Percentiles rank a stretch among this genome's conserved stretches.
Conservation (phyloP, 1,139 yeast species). For the Geotrichum citri-aurantii region DNA sequence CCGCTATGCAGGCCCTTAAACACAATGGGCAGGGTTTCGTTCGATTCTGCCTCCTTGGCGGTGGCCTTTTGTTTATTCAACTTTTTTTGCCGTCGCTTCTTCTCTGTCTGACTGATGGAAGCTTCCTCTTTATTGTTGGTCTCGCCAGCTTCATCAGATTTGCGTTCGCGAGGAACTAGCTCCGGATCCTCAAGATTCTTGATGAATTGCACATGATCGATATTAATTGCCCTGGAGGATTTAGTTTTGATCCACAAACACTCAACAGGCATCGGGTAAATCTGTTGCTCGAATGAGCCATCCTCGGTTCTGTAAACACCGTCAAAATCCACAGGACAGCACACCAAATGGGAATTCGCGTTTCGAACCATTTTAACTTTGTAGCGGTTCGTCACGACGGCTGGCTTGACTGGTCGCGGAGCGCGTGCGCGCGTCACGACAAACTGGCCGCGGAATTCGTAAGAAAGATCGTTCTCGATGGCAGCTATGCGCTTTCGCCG, state of each 20-base stretch:
- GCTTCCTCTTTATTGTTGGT: neutral
- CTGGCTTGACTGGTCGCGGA: neutral
- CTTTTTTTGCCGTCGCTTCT: neutral
- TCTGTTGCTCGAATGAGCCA: neutral
- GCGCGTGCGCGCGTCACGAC: slow-evolving; percentile 9
- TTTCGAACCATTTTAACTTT: neutral
- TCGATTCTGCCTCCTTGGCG: neutral
- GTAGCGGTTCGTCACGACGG: neutral
- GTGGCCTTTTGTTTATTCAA: neutral
- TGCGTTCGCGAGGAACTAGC: neutral
- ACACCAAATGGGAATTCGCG: neutral
- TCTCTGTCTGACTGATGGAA: neutral
- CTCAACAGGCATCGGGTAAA: neutral
- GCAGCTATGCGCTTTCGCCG: slow-evolving; percentile 4
- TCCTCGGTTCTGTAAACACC: neutral
- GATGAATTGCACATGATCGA: neutral
- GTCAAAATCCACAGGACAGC: neutral
- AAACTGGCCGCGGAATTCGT: slow-evolving; percentile 12
- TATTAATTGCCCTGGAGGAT: neutral
- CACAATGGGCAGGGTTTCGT: neutral
- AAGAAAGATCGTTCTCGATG: slow-evolving; percentile 3
- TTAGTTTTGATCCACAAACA: too few relatives aligned
- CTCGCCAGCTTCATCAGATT: neutral
- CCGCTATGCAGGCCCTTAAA: slow-evolving; percentile 1
- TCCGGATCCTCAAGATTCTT: neutral